Percentiles rank a stretch among this genome's conserved stretches.
phyloP scores from a whole-genome alignment of 176 grass and related monocot genomes.

The Juncus effusus region DNA sequence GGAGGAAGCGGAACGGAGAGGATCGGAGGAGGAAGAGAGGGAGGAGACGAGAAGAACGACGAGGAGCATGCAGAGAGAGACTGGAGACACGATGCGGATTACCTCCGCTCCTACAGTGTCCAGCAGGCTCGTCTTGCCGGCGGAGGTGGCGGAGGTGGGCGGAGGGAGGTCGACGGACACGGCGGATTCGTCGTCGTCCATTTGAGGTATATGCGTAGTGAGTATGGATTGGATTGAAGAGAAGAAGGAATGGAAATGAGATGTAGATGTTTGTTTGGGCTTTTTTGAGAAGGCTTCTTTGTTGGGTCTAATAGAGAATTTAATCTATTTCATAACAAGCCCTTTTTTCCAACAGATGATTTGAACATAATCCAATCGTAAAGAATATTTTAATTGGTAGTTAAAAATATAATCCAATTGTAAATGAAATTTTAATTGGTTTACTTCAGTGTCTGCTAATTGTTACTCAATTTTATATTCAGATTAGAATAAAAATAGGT shows the following conservation, averaged over 20 bases:
- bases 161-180: conserved; percentile 16
- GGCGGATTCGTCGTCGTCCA: conserved; percentile 20
- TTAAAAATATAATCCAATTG: too few relatives aligned
- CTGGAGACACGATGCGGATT: conserved; percentile 77
- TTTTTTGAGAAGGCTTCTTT: too few relatives aligned
- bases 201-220: neutral
- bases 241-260: neutral
- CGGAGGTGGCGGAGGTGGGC: conserved; percentile 11
- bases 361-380: too few relatives aligned
- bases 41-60: conserved; percentile 85
- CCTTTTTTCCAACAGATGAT: too few relatives aligned
- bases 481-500: too few relatives aligned
- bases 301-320: too few relatives aligned
- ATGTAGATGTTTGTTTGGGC: too few relatives aligned
- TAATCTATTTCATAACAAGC: too few relatives aligned
- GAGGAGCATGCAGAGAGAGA: conserved; percentile 90
- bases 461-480: too few relatives aligned
- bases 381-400: too few relatives aligned
- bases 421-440: too few relatives aligned
- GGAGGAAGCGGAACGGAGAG: conserved; percentile 7
- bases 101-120: conserved; percentile 69
- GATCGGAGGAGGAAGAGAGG: conserved; percentile 44
- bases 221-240: neutral
- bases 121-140: conserved; percentile 32
- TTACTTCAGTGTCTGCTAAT: too few relatives aligned